Percentiles rank a stretch among this genome's conserved stretches.
phyloP scores from a whole-genome alignment of 139 green algal species.

The Desmodesmus armatus region DNA sequence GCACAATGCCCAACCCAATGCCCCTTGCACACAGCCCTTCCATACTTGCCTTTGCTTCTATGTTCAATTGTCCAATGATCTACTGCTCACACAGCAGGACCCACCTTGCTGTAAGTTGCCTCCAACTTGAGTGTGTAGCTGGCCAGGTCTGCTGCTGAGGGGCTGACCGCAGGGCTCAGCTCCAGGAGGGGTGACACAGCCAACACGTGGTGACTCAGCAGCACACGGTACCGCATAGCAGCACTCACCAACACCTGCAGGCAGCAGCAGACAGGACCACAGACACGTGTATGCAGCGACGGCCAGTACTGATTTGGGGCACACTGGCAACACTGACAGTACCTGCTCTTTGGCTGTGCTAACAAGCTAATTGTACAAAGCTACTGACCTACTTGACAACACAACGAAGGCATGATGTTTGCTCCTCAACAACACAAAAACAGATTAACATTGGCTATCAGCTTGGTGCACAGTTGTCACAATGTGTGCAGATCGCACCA shows the following conservation, averaged over 20 bases:
- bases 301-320: background rate
- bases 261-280: background rate
- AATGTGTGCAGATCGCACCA: no score
- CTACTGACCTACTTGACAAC: no score
- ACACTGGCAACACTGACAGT: background rate
- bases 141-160: constrained; percentile 29
- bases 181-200: constrained; percentile 59
- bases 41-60: no score
- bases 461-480: no score
- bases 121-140: constrained; percentile 48
- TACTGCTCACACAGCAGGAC: no score
- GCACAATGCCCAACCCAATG: no score
- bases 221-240: constrained; percentile 62
- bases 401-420: no score
- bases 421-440: no score
- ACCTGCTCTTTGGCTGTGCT: background rate
- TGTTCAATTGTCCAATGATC: no score
- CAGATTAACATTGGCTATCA: no score
- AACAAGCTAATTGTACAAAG: background rate
- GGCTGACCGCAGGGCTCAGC: constrained; percentile 47
- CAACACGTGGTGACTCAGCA: constrained; percentile 66
- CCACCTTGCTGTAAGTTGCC: constrained; percentile 50
- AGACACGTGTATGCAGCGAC: background rate
- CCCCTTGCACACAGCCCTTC: no score
- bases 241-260: constrained; percentile 25